These are phyloP conservation scores for Viridothelium virens DNA, from an alignment of 495 filamentous ascomycete genomes.

Conservation along the genomic window DNA sequence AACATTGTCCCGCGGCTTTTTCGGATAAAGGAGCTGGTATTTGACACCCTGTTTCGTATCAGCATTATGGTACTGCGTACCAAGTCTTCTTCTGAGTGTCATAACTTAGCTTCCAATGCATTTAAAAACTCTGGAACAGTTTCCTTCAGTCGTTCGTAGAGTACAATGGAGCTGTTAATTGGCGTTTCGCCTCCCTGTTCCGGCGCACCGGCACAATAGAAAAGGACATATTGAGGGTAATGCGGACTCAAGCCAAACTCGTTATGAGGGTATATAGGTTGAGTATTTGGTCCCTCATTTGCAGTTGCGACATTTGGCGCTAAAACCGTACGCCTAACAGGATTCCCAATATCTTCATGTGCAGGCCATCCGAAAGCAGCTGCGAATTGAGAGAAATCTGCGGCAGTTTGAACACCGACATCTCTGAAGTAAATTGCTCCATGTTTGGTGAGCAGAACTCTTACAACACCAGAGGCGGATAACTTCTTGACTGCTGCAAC, in stretches of 20 bases:
- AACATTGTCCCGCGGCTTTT: slow-evolving; percentile 10
- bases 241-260: slow-evolving; percentile 19
- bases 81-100: neutral
- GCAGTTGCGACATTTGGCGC: slow-evolving; percentile 18
- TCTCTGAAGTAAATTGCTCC: slow-evolving; percentile 18
- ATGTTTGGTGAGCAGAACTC: slow-evolving; percentile 12
- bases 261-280: slow-evolving; percentile 20
- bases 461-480: slow-evolving; percentile 5
- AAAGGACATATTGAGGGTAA: slow-evolving; percentile 15
- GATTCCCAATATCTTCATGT: slow-evolving; percentile 20
- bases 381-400: slow-evolving; percentile 18
- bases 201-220: slow-evolving; percentile 15
- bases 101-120: slow-evolving; percentile 4
- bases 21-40: slow-evolving; percentile 16
- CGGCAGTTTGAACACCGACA: neutral
- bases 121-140: slow-evolving; percentile 16
- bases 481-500: slow-evolving; percentile 8
- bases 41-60: slow-evolving; percentile 14
- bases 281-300: slow-evolving; percentile 18
- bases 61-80: neutral
- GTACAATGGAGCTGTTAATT: slow-evolving; percentile 19
- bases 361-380: slow-evolving; percentile 15
- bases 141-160: slow-evolving; percentile 16
- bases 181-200: slow-evolving; percentile 19
- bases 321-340: slow-evolving; percentile 12